phyloP scores from a whole-genome alignment of 805 yeast genomes.

The Candida nitratophila region DNA sequence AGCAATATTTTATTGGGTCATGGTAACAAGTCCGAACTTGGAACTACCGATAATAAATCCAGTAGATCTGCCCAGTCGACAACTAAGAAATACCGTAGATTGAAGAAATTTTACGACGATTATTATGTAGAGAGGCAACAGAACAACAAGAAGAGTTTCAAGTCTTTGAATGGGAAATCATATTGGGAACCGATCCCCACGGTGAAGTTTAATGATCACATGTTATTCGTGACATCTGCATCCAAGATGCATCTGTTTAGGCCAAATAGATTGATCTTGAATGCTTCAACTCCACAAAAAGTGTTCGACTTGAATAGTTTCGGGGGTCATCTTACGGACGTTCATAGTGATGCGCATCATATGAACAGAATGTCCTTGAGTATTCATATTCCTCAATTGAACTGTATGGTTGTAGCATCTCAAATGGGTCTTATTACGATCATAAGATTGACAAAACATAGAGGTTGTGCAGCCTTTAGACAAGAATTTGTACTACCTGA shows the following conservation, averaged over 20 bases:
- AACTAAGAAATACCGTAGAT: constrained; percentile 21
- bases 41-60: not conserved
- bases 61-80: constrained; percentile 1
- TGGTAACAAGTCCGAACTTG: too few relatives aligned
- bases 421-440: constrained; percentile 37
- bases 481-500: constrained; percentile 37
- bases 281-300: constrained; percentile 31
- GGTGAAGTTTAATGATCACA: constrained; percentile 19
- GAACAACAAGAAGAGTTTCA: constrained; percentile 10
- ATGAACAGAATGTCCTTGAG: constrained; percentile 23
- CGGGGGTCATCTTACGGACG: constrained; percentile 26
- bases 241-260: constrained; percentile 37
- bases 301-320: not conserved
- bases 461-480: constrained; percentile 35
- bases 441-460: constrained; percentile 33
- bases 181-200: constrained; percentile 22
- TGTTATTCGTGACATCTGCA: constrained; percentile 38
- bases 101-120: constrained; percentile 22
- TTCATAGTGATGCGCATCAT: constrained; percentile 3
- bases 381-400: constrained; percentile 30
- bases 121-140: constrained; percentile 19
- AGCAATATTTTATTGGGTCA: too few relatives aligned
- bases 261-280: constrained; percentile 38
- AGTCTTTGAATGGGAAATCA: constrained; percentile 18
- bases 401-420: constrained; percentile 33